Evolutionary conservation across 1,139 yeast genomes (phyloP), one percentile per base, ranked within the genome.

Genomic region (Entelexis paramagnoliae): DNA sequence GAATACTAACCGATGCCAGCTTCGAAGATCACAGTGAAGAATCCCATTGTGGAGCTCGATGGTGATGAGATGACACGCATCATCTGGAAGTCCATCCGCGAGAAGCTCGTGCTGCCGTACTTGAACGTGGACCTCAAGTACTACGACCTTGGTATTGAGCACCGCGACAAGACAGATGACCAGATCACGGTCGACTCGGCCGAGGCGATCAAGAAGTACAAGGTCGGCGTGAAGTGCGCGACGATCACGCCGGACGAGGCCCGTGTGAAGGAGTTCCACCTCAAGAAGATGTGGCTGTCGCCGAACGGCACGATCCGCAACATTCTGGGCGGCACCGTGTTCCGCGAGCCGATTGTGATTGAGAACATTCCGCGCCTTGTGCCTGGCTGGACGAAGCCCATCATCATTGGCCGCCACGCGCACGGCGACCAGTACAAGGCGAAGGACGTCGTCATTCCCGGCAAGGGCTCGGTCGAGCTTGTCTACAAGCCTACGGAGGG

Each of bases 241-340:
- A 89, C 97, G 53, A 89, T 89, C 68, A 89, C 97, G n/a, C 97
- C 97, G 9, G 97, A 89, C 68, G 97, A 89, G 73, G 89, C 84
- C 42, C 80, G 97, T 63, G 96, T 89, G 51, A 72, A 85, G 69
- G 97, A 89, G 71, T 89, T 87, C 68, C 72, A 76, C 57, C 78
- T 89, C 69, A 88, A 88, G 72, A 83, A 88, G 70, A 89, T 89
- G 97, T 89, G 96, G 96, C 77, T 84, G 53, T 86, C 96, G 24
- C 97, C 97, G 60, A 89, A 89, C 70, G 97, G 97, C 61, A 89
- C 97, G 46, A 85, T 89, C 67, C 80, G 97, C 71, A 89, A 89
- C 72, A 83, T 89, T 60, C 75, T 89, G 59, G 95, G 95, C 48
- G 97, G 97, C 59, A 89, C 97, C 30, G 96, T 89, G 44, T 89